A percentile compares a stretch with the other conserved stretches of the same genome.
Conservation (phyloP, 1,284 basidiomycete species). For the Xerocomus amazonicus region DNA sequence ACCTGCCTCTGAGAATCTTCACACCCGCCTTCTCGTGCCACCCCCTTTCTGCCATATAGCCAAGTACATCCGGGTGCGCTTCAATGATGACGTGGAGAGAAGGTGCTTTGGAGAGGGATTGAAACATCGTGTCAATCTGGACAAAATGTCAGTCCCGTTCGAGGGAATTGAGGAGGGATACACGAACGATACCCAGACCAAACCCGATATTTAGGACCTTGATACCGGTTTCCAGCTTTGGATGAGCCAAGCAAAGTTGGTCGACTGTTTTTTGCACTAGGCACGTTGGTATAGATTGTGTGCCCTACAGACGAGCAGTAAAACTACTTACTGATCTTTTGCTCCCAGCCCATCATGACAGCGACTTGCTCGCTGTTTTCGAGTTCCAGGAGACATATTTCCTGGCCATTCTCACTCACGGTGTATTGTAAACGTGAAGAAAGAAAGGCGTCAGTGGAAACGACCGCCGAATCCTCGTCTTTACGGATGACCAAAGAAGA, state of each 20-base stretch:
- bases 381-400: conserved; percentile 73
- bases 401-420: conserved; percentile 72
- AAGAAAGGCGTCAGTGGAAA: conserved; percentile 76
- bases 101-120: conserved; percentile 59
- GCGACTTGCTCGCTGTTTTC: conserved; percentile 71
- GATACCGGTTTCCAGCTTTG: conserved; percentile 47
- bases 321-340: conserved; percentile 60
- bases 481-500: conserved; percentile 51
- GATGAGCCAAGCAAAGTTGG: conserved; percentile 54
- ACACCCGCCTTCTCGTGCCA: conserved; percentile 82
- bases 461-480: conserved; percentile 65
- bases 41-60: conserved; percentile 67
- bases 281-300: conserved; percentile 24
- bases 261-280: conserved; percentile 69
- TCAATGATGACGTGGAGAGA: conserved; percentile 89
- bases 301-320: neutral
- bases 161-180: neutral
- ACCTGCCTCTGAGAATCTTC: conserved; percentile 82
- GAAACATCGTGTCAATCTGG: conserved; percentile 83
- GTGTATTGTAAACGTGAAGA: conserved; percentile 69
- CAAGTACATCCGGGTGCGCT: conserved; percentile 88
- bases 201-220: conserved; percentile 90
- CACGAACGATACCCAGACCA: conserved; percentile 86
- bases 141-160: conserved; percentile 10
- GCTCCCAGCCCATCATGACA: conserved; percentile 98